A percentile compares a stretch with the other conserved stretches of the same genome.
phyloP scores from a whole-genome alignment of 2,329 filamentous ascomycete genomes.

The Fusarium buxicola region DNA sequence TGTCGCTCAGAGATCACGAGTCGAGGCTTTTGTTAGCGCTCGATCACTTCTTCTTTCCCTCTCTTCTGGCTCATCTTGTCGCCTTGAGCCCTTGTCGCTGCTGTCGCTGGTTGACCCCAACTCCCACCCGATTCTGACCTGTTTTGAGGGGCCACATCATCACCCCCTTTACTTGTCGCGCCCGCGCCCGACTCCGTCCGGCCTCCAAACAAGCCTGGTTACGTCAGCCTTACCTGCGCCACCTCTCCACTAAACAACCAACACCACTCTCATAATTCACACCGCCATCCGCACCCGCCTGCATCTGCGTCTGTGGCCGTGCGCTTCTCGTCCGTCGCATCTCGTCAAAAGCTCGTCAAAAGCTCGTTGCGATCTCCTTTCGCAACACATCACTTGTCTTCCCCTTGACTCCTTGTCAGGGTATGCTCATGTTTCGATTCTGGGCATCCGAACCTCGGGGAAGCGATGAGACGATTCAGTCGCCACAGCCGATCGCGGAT shows the following conservation, averaged over 20 bases:
- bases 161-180: conserved; percentile 42
- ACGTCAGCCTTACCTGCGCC: conserved; percentile 49
- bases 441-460: conserved; percentile 69
- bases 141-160: conserved; percentile 51
- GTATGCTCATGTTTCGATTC: conserved; percentile 71
- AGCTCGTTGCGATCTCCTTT: conserved; percentile 30
- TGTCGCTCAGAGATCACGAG: conserved; percentile 39
- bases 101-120: conserved; percentile 41
- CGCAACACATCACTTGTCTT: conserved; percentile 25
- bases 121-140: conserved; percentile 41
- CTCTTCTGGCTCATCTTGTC: conserved; percentile 35
- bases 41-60: conserved; percentile 48
- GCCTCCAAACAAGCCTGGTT: conserved; percentile 44
- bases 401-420: conserved; percentile 44
- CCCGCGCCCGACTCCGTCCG: conserved; percentile 43
- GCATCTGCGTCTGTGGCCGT: conserved; percentile 10
- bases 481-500: conserved; percentile 55
- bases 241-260: conserved; percentile 25
- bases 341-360: conserved; percentile 30
- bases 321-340: conserved; percentile 35
- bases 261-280: conserved; percentile 17
- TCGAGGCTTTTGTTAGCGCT: conserved; percentile 64
- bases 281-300: conserved; percentile 24
- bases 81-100: conserved; percentile 38
- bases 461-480: conserved; percentile 63